Conservation (phyloP, 768 basidiomycete genomes). For the Boletus eberwhitei region DNA sequence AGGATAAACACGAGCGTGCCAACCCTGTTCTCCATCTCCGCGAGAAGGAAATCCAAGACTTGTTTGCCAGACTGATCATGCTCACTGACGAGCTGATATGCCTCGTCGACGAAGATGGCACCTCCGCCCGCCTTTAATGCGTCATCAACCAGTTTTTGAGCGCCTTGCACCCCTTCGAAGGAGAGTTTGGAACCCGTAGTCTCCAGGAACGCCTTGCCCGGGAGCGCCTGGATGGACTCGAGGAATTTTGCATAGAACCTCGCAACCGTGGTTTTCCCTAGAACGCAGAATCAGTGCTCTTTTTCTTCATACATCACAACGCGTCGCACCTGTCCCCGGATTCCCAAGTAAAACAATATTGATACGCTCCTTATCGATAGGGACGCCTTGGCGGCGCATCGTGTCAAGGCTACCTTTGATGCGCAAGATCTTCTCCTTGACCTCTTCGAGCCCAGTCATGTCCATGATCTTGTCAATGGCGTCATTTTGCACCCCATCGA, state of each 20-base stretch:
- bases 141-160: slow-evolving; percentile 50
- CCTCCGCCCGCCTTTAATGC: slow-evolving; percentile 58
- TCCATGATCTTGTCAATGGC: slow-evolving; percentile 66
- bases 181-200: slow-evolving; percentile 62
- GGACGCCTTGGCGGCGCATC: slow-evolving; percentile 48
- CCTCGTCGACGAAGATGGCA: slow-evolving; percentile 69
- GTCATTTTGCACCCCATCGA: slow-evolving; percentile 48
- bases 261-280: slow-evolving; percentile 72
- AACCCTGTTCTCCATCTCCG: slow-evolving; percentile 71
- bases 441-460: slow-evolving; percentile 65
- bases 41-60: slow-evolving; percentile 68
- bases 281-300: not conserved
- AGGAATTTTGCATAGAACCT: slow-evolving; percentile 64
- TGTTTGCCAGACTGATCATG: slow-evolving; percentile 49
- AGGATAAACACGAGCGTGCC: slow-evolving; percentile 68
- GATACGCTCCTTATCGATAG: slow-evolving; percentile 54
- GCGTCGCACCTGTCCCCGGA: slow-evolving; percentile 62
- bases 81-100: slow-evolving; percentile 59
- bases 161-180: slow-evolving; percentile 52
- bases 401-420: slow-evolving; percentile 60
- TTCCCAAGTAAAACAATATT: slow-evolving; percentile 66
- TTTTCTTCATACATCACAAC: not conserved
- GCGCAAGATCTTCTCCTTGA: slow-evolving; percentile 56
- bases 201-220: slow-evolving; percentile 54
- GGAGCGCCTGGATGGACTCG: slow-evolving; percentile 51